Percentiles rank a stretch among this genome's conserved stretches.
Conservation (phyloP, 2,329 filamentous ascomycete genomes). For the Calonectria fujianensis region DNA sequence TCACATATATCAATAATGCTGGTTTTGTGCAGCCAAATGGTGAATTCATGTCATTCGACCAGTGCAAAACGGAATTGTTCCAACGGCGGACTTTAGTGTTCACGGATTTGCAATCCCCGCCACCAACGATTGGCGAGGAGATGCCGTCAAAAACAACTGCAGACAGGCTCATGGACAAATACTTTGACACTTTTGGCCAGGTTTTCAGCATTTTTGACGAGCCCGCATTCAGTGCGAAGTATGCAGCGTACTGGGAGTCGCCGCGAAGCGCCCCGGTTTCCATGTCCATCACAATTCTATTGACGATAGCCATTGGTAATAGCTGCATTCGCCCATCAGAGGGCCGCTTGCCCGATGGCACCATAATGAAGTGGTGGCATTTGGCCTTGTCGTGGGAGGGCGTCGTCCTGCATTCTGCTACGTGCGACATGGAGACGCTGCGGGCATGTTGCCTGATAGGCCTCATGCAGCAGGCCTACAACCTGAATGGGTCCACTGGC, state of each 20-base stretch:
- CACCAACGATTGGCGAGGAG: not conserved
- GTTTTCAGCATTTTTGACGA: not conserved
- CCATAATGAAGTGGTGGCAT: conserved; percentile 3
- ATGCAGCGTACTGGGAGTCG: not conserved
- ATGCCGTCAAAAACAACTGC: not conserved
- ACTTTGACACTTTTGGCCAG: not conserved
- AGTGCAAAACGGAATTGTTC: not conserved
- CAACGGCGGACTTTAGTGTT: conserved; percentile 4
- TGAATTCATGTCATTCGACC: not conserved
- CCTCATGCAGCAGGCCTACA: conserved; percentile 12
- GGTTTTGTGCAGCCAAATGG: not conserved
- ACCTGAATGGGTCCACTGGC: conserved; percentile 1
- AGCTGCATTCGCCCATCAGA: not conserved
- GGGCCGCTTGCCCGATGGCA: not conserved
- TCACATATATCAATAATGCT: not conserved
- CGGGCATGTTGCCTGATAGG: conserved; percentile 8
- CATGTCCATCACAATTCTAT: not conserved
- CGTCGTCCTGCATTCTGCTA: not conserved
- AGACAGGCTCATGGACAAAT: not conserved
- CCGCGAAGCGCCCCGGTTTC: not conserved
- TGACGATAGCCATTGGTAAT: not conserved
- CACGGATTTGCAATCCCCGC: not conserved
- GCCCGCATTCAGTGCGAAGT: not conserved
- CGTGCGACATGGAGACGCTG: not conserved
- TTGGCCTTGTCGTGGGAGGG: not conserved